Conservation (phyloP, 2,329 filamentous ascomycete genomes). For the Coniochaeta sp. region DNA sequence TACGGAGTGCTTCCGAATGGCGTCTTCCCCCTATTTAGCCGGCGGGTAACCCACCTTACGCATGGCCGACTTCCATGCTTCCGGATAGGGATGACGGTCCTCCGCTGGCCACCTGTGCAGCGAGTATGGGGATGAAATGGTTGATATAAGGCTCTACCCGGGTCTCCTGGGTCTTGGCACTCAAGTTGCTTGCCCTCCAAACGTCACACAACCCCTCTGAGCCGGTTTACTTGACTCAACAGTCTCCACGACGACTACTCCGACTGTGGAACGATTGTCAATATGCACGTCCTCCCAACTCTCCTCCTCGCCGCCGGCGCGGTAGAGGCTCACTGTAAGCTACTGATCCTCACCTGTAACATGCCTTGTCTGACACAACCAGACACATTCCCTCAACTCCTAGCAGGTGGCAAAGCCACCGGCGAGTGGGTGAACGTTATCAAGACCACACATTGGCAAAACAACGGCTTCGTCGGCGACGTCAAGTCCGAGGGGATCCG, state of each 20-base stretch:
- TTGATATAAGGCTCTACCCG: background rate
- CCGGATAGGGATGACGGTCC: background rate
- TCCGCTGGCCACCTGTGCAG: background rate
- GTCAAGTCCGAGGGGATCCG: constrained; percentile 18
- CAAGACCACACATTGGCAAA: constrained; percentile 14
- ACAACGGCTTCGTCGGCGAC: constrained; percentile 16
- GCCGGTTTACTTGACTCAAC: background rate
- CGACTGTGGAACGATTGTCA: background rate
- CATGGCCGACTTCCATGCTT: background rate
- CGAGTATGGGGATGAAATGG: background rate
- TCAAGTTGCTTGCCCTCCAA: background rate
- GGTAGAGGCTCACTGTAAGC: constrained; percentile 3
- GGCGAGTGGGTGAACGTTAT: constrained; percentile 14
- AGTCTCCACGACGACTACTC: background rate
- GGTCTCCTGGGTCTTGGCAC: background rate
- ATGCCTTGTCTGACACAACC: too few species aligned
- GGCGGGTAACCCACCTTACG: background rate
- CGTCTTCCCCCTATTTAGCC: background rate
- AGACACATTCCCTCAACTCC: constrained; percentile 14
- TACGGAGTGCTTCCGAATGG: background rate
- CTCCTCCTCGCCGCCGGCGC: background rate
- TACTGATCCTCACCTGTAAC: background rate
- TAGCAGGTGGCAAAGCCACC: background rate
- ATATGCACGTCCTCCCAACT: background rate
- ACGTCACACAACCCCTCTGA: background rate